Percentiles rank a stretch among this genome's conserved stretches.
These are phyloP conservation scores for Solanum corneliomulleri DNA, from an alignment of 257 asterid species.

Conservation along the genomic window DNA sequence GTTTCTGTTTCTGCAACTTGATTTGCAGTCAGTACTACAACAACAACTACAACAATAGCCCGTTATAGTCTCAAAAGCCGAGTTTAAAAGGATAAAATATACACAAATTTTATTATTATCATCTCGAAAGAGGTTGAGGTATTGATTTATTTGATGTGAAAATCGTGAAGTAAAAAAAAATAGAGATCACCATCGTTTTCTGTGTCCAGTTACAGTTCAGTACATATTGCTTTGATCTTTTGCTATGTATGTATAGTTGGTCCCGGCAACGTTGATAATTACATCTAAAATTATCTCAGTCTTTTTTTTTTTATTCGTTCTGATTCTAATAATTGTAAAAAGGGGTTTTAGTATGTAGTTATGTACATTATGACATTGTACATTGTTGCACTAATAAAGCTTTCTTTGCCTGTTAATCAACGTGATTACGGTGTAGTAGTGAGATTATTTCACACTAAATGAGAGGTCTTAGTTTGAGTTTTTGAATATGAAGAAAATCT, in stretches of 20 bases:
- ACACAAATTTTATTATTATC: background rate
- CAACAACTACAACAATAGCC: background rate
- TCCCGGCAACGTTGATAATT: background rate
- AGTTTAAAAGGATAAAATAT: too few species aligned
- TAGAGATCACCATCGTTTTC: background rate
- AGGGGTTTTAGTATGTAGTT: background rate
- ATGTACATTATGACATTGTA: background rate
- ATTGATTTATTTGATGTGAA: background rate
- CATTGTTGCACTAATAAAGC: background rate
- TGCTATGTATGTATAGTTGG: background rate
- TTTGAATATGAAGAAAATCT: too few species aligned
- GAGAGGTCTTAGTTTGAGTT: too few species aligned
- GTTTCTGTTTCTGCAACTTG: background rate
- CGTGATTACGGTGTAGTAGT: accelerated
- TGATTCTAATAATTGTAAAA: background rate
- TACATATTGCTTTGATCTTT: background rate
- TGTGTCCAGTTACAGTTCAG: background rate
- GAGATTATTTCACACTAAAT: too few species aligned
- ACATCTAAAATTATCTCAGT: background rate
- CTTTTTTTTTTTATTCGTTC: background rate
- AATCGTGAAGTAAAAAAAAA: background rate
- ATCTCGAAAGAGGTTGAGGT: background rate
- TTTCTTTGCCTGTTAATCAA: background rate
- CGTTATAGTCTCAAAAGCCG: background rate
- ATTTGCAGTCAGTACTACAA: background rate